Base-by-base conservation (phyloP, 805 yeast genomes). In the Lachancea dasiensis region DNA sequence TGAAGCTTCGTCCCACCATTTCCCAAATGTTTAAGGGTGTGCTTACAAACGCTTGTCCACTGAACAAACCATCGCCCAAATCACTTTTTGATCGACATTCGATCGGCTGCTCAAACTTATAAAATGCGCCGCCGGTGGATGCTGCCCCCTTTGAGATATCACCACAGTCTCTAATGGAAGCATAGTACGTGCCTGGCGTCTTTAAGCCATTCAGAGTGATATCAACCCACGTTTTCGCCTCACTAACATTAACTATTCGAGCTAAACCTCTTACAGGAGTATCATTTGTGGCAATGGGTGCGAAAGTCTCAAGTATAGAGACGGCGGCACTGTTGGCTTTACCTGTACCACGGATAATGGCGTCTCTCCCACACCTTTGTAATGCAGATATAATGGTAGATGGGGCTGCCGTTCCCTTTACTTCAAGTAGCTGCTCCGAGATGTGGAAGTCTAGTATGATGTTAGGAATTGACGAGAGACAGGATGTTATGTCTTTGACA, bases 301-400 rank as follows among this genome's bases (percentile, higher is more conserved):
- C 75, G 50, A 81, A 82, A 14, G 82, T 72, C 56, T 90, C 97
- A 40, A 89, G 62, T 33, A 89, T 89, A 47, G 92, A 78, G 22
- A 89, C 97, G 0, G 95, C 96, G 0, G 97, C 95, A 14, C 84
- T 73, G 57, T 89, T 81, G 13, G 94, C 81, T 40, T 68, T 71
- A 3, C 97, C 97, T 0, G 95, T 77, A 5, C 97, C 97, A 43
- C 97, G 70, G 17, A 90, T 81, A 46, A 90, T 85, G 3, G 95
- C 95, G 54, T 90, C 97, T 46, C 78, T 75, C 1, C 97, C 96
- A 3, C 80, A 77, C 2, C 54, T 54, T 57, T 82, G 89, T 40
- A 90, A 74, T 0, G 83, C 74, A 36, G 64, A 64, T 26, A 87
- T 79, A 26, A 89, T 73, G 10, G 59, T 61, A 1, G 95, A 83